Evolutionary conservation across 768 basidiomycete genomes (phyloP).

Genomic region (Roridomyces roridus): DNA sequence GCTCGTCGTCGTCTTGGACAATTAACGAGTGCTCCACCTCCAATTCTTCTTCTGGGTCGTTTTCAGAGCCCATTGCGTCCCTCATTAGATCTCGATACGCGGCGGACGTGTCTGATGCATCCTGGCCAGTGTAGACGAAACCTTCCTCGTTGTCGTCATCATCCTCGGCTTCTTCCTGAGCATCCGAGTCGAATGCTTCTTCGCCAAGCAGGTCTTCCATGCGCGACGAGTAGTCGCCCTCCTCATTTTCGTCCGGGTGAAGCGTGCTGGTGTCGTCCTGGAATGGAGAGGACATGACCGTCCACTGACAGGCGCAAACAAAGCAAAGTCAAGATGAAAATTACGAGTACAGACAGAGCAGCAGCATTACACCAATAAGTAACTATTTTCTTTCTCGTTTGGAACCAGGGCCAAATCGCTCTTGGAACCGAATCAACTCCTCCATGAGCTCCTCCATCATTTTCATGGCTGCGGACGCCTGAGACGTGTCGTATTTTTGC

Average conservation of each 20-base stretch:
- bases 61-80: slow-evolving; percentile 74
- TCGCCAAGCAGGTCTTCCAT: slow-evolving; percentile 71
- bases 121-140: slow-evolving; percentile 78
- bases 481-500: slow-evolving; percentile 29
- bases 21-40: slow-evolving; percentile 52
- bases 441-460: slow-evolving; percentile 93
- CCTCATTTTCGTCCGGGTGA: slow-evolving; percentile 47
- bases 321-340: background rate
- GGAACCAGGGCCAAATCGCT: slow-evolving; percentile 37
- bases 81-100: slow-evolving; percentile 73
- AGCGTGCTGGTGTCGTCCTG: slow-evolving; percentile 19
- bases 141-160: slow-evolving; percentile 62
- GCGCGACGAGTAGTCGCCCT: slow-evolving; percentile 67
- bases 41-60: slow-evolving; percentile 55
- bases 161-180: slow-evolving; percentile 40
- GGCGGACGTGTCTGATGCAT: slow-evolving; percentile 53
- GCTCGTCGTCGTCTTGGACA: slow-evolving; percentile 33
- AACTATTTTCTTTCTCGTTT: slow-evolving; percentile 17
- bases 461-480: slow-evolving; percentile 61
- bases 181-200: slow-evolving; percentile 36
- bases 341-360: slow-evolving; percentile 17
- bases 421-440: slow-evolving; percentile 88
- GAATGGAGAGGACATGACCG: slow-evolving; percentile 11
- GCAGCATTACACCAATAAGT: slow-evolving; percentile 1
- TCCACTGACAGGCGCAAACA: background rate